Evolutionary conservation across 768 basidiomycete species (phyloP).

Genomic region (Boletus rufocinnamomeus): DNA sequence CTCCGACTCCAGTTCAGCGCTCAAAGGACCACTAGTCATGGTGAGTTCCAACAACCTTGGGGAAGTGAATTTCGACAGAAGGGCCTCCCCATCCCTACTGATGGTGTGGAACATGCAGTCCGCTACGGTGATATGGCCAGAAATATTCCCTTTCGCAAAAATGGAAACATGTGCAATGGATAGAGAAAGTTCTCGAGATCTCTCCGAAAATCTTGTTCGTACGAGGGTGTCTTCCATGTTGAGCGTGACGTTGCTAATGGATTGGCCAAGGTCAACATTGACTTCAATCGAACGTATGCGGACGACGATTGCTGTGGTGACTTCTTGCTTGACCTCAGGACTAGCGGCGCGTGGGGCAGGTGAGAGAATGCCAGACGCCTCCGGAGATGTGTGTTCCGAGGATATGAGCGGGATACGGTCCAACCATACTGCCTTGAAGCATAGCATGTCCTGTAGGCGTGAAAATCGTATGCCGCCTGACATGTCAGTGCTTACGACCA

Average conservation of each 20-base stretch:
- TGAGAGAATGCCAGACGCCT: constrained; percentile 21
- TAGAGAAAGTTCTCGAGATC: constrained; percentile 64
- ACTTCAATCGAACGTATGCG: constrained; percentile 74
- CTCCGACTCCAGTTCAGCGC: constrained; percentile 72
- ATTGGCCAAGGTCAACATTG: constrained; percentile 82
- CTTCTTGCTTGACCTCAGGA: constrained; percentile 38
- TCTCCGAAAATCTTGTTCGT: constrained; percentile 65
- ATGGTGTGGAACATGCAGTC: constrained; percentile 76
- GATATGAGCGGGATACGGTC: constrained; percentile 82
- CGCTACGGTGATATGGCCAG: constrained; percentile 66
- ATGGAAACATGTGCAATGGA: constrained; percentile 56
- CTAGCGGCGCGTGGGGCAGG: constrained; percentile 15
- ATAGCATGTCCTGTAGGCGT: constrained; percentile 87
- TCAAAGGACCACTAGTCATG: constrained; percentile 71
- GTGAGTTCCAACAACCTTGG: constrained; percentile 69
- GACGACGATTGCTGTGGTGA: constrained; percentile 65
- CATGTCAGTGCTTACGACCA: constrained; percentile 85
- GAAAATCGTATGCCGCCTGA: constrained; percentile 79
- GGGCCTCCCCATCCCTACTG: constrained; percentile 51
- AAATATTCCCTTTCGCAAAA: constrained; percentile 66
- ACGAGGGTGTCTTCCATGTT: constrained; percentile 64
- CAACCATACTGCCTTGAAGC: constrained; percentile 94
- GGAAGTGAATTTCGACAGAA: constrained; percentile 34
- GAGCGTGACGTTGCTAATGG: constrained; percentile 72
- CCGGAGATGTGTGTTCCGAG: constrained; percentile 32